Percentiles rank a stretch among this genome's conserved stretches.
These are phyloP conservation scores for Plectosphaerella plurivora DNA, from an alignment of 2,329 filamentous ascomycete genomes.

Conservation along the genomic window DNA sequence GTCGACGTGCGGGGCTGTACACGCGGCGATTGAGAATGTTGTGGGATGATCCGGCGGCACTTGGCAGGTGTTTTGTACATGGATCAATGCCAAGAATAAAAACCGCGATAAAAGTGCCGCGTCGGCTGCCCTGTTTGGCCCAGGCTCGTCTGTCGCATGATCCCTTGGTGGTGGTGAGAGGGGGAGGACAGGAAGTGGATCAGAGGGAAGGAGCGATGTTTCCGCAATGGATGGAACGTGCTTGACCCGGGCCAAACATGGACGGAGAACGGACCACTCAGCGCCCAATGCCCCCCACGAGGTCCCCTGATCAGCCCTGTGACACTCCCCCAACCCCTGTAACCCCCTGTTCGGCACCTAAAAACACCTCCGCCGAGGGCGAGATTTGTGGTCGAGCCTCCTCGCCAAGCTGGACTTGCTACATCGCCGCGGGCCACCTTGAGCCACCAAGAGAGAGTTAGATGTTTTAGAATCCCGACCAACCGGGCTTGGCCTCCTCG, in stretches of 20 bases:
- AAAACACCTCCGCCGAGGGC: no score
- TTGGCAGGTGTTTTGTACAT: no score
- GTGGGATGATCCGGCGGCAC: not conserved
- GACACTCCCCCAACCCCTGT: no score
- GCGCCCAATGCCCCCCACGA: no score
- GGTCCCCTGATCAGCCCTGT: no score
- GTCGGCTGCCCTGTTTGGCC: no score
- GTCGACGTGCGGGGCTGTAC: conserved; percentile 15
- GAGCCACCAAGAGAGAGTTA: not conserved
- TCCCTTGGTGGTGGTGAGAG: not conserved
- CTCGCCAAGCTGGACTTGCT: not conserved
- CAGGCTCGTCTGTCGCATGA: not conserved
- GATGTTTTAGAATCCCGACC: not conserved
- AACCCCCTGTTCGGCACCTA: no score
- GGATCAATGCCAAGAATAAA: no score
- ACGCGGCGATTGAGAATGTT: conserved; percentile 8
- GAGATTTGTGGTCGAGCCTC: not conserved
- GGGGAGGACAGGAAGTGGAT: not conserved
- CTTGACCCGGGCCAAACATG: no score
- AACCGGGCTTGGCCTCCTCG: not conserved
- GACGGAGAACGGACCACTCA: no score
- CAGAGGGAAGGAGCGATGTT: not conserved
- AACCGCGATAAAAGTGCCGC: no score
- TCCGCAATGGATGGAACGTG: not conserved
- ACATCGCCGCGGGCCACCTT: not conserved